Base-by-base conservation (phyloP, 2,329 filamentous ascomycete species). In the Xylaria arbuscula region DNA sequence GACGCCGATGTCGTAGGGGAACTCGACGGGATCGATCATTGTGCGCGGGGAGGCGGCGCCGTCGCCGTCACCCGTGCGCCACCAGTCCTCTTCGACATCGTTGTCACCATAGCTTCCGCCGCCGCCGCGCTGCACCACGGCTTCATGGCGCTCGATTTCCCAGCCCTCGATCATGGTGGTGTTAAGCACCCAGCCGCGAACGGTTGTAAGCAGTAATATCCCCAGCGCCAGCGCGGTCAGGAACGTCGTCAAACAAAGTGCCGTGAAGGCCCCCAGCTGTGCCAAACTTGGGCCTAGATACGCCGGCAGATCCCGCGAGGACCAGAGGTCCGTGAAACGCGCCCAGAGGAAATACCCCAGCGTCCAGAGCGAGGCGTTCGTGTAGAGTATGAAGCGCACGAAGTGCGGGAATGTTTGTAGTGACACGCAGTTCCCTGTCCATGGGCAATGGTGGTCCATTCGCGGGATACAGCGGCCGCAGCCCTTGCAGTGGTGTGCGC, bases 371-470 rank as follows among this genome's bases (percentile, higher is more conserved):
- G 90, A 84, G 15, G 86, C 68, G 75, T 91, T 91, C 32, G 91
- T 85, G 77, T 89, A 94, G 70, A 89, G 77, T 51, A 96, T 83
- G 81, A 96, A 95, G 74, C 93, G 92, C 55, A 94, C 72, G 80
- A 96, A 96, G 81, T 95, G 90, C 8, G 93, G 93, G 75, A 94
- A 92, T 0, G 92, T 94, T 68, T 89, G 90, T 79, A 94, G 87
- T 13, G 92, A 94, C 62, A 96, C 92, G 82, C 93, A 97, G 80
- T 94, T 95, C 69, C 82, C 83, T 3, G 92, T 95, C 93, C 93
- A 96, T 2, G 93, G 92, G 77, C 93, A 96, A 81, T 97, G 92
- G 81, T 94, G 92, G 81, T 94, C 92, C 92, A 94, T 94, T 80
- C 89, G 91, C 45, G 91, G 90, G 57, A 94, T 87, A 79, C 92